Evolutionary conservation across 768 basidiomycete species (phyloP).

Genomic region (Tricholomella constricta): DNA sequence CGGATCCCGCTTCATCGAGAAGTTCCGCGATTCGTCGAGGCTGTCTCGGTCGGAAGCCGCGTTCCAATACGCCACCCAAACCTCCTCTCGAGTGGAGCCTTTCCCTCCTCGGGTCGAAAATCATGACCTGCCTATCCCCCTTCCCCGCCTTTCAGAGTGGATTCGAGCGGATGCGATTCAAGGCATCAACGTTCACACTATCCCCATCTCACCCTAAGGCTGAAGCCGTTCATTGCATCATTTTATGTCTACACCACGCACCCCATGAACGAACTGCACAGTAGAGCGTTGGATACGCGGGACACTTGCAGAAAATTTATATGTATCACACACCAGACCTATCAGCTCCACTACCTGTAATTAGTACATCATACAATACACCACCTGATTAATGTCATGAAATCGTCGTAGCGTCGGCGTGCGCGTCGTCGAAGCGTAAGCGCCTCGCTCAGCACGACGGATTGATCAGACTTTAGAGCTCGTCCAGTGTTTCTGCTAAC

Average conservation of each 20-base stretch:
- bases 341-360: neutral
- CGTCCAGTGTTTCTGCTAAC: conserved; percentile 45
- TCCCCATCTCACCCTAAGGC: conserved; percentile 18
- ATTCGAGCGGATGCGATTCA: conserved; percentile 44
- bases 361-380: conserved; percentile 1
- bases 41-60: conserved; percentile 31
- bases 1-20: conserved; percentile 45
- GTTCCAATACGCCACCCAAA: conserved; percentile 21
- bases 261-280: neutral
- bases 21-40: conserved; percentile 36
- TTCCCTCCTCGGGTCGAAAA: conserved; percentile 47
- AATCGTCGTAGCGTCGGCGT: neutral
- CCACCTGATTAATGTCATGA: neutral
- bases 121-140: conserved; percentile 58
- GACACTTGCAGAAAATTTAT: conserved; percentile 4
- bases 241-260: neutral
- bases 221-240: neutral
- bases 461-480: conserved; percentile 52
- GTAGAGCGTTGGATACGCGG: conserved; percentile 8
- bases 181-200: conserved; percentile 24
- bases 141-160: conserved; percentile 54
- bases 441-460: conserved; percentile 54
- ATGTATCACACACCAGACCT: conserved; percentile 5
- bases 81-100: conserved; percentile 18
- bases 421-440: conserved; percentile 44